These are phyloP conservation scores for Pseudogymnoascus sp. DNA, from an alignment of 2,329 filamentous ascomycete species.

Conservation along the genomic window DNA sequence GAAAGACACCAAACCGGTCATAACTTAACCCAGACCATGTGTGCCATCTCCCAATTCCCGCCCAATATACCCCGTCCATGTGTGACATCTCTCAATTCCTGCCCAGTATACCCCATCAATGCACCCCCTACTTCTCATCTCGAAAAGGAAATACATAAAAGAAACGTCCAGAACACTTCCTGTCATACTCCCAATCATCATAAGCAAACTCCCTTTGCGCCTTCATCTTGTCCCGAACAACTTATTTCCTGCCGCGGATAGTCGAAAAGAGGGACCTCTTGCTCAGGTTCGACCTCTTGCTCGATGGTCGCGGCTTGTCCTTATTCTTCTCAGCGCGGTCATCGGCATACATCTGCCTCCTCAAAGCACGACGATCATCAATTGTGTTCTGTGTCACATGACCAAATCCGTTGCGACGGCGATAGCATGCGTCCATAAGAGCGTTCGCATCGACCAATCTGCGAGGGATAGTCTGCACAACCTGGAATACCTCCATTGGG, in stretches of 20 bases:
- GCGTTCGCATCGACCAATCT: conserved; percentile 73
- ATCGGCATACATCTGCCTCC: conserved; percentile 41
- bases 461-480: conserved; percentile 81
- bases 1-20: neutral
- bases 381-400: conserved; percentile 76
- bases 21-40: neutral
- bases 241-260: neutral
- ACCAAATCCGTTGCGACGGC: conserved; percentile 69
- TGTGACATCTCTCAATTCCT: neutral
- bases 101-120: neutral
- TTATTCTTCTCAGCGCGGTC: conserved; percentile 22
- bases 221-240: neutral
- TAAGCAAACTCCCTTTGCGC: neutral
- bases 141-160: neutral
- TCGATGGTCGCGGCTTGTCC: neutral
- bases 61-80: neutral
- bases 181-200: neutral
- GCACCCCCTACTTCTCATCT: neutral
- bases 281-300: conserved; percentile 1
- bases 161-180: neutral
- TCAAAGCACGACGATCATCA: conserved; percentile 65
- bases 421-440: conserved; percentile 77
- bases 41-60: neutral
- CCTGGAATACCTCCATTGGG: conserved; percentile 92
- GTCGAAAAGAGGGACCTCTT: neutral